These are phyloP conservation scores for Euphorbia lathyris DNA, from an alignment of 345 rosid species.

Conservation along the genomic window DNA sequence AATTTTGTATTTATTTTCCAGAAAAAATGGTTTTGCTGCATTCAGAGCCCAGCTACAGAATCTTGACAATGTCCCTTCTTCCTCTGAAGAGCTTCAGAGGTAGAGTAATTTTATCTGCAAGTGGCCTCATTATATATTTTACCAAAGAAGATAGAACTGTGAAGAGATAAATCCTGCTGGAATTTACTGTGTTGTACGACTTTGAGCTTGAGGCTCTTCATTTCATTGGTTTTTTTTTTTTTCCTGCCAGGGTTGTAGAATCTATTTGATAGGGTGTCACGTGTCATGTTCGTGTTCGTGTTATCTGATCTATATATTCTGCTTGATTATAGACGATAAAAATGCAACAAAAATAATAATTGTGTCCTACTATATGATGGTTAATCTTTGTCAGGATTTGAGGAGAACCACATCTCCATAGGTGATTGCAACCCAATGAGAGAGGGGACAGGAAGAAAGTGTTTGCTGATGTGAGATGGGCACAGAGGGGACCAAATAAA, in stretches of 20 bases:
- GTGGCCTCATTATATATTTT: conserved; percentile 37
- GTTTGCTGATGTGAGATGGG: not conserved
- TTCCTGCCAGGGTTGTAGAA: too few relatives aligned
- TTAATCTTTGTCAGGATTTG: not conserved
- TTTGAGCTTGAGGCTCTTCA: not conserved
- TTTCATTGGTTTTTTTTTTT: not conserved
- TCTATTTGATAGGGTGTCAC: too few relatives aligned
- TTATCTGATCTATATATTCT: not conserved
- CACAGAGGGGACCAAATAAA: conserved; percentile 12
- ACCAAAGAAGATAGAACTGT: conserved; percentile 40
- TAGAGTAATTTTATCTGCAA: conserved; percentile 32
- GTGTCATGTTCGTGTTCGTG: not conserved
- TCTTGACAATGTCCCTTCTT: conserved; percentile 46
- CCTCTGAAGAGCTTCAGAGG: conserved; percentile 23
- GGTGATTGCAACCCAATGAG: not conserved
- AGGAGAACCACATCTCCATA: not conserved
- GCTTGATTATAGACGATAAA: not conserved
- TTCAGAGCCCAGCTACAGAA: conserved; percentile 59
- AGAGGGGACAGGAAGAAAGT: conserved; percentile 2
- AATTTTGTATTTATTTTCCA: conserved; percentile 33
- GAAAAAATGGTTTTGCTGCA: conserved; percentile 97
- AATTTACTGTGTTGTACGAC: conserved; percentile 49
- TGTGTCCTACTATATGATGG: too few relatives aligned
- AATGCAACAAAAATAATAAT: too few relatives aligned
- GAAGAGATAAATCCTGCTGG: conserved; percentile 35